Evolutionary conservation across 768 basidiomycete genomes (phyloP), one percentile per base, ranked within the genome.

Genomic region (Auriscalpium microsporum): DNA sequence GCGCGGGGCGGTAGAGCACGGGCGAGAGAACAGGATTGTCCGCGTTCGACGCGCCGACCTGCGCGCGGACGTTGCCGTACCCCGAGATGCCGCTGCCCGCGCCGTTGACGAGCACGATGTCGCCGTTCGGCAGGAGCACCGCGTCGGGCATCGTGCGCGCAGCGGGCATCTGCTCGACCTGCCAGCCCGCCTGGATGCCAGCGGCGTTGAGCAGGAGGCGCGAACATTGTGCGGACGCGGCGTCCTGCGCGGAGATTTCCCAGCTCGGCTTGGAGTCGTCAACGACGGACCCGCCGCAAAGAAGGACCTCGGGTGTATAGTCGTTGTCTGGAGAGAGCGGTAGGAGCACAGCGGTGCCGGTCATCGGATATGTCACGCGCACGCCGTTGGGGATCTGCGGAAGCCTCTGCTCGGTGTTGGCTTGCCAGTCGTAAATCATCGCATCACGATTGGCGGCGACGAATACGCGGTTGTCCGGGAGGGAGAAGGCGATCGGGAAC

Each of bases 321-420:
- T 76, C 65, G 61, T 82, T 82, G 9, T 76, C 73, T 2, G 82
- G 80, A 4, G 77, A 76, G 8, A 92, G 72, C 10, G 90, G 88
- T 9, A 92, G 79, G 44, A 92, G 73, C n/a, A 87, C 58, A 11
- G 75, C 88, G 14, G 83, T 83, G 44, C 84, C 90, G 23, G 87
- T 73, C 85, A 90, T 87, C 1, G 89, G 89, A 66, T 92, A 91
- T 0, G 89, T 89, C 37, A 90, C 81, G 23, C 87, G 86, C 14
- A 89, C 80, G 45, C 82, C 83, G 58, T 91, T 88, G 8, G 89
- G 88, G 61, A 90, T 78, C 45, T 64, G 68, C 23, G 89, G 89
- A 11, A 90, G 77, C 37, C 76, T 70, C 28, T 67, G 72, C 67
- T 90, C 87, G 1, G 69, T 74, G 62, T 89, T 82, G 10, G 68